Percentiles rank a stretch among this genome's conserved stretches.
Conservation (phyloP, 1,139 yeast genomes). For the Spencermartinsiella ligniputridi region DNA sequence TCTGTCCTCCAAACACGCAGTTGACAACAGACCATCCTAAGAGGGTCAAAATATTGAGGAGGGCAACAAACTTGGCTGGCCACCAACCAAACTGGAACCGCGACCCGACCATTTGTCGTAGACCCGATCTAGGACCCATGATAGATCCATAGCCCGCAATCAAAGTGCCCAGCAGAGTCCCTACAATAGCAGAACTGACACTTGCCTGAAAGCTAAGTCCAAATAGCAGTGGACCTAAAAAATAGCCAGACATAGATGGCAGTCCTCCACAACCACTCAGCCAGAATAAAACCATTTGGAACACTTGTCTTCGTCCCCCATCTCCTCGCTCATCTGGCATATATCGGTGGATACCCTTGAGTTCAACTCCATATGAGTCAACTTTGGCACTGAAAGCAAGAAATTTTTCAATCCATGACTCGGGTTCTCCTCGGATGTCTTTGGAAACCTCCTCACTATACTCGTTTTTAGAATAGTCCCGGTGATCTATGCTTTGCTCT, state of each 20-base stretch:
- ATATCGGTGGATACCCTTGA: constrained; percentile 77
- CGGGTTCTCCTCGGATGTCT: too few relatives aligned
- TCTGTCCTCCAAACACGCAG: constrained; percentile 82
- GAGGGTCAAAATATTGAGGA: constrained; percentile 68
- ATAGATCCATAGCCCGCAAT: constrained; percentile 77
- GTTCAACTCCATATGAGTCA: constrained; percentile 61
- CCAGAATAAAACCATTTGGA: constrained; percentile 74
- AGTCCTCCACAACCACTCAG: constrained; percentile 79
- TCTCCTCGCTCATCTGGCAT: constrained; percentile 59
- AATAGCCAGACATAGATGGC: constrained; percentile 78
- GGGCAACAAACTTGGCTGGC: constrained; percentile 67
- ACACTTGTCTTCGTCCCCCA: constrained; percentile 44
- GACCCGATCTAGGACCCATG: constrained; percentile 85
- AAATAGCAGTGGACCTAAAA: constrained; percentile 67
- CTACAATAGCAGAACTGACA: constrained; percentile 55
- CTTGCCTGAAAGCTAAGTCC: constrained; percentile 63
- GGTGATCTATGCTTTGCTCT: too few relatives aligned
- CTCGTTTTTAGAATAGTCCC: too few relatives aligned
- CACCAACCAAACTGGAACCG: constrained; percentile 79
- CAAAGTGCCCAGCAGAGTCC: constrained; percentile 61
- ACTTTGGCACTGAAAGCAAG: constrained; percentile 33
- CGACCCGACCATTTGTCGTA: constrained; percentile 81
- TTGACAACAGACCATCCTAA: constrained; percentile 85
- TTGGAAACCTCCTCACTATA: too few relatives aligned
- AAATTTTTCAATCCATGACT: constrained; percentile 22